Evolutionary conservation across 805 yeast genomes (phyloP).

Genomic region (Yamadazyma akitaensis): DNA sequence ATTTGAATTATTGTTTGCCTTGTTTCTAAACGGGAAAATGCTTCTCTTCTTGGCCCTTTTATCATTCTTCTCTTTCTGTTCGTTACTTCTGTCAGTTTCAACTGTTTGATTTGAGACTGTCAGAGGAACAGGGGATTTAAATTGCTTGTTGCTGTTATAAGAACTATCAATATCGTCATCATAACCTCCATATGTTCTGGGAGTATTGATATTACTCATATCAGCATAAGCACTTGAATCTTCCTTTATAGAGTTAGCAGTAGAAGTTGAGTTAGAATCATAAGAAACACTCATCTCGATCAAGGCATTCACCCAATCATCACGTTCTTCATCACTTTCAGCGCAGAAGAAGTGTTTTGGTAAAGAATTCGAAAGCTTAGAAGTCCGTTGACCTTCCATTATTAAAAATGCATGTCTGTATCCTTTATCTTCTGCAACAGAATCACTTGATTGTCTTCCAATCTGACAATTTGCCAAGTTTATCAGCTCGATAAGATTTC

Average conservation of each 20-base stretch:
- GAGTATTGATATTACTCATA: neutral
- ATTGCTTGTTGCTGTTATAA: neutral
- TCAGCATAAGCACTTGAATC: constrained; percentile 1
- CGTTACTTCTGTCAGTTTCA: constrained; percentile 7
- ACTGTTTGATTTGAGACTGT: constrained; percentile 1
- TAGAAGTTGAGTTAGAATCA: constrained; percentile 2
- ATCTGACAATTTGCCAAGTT: constrained; percentile 50
- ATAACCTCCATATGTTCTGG: constrained; percentile 9
- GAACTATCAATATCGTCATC: constrained; percentile 14
- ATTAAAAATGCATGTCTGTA: constrained; percentile 61
- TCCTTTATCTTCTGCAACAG: constrained; percentile 45
- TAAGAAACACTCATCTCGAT: constrained; percentile 21
- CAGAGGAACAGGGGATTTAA: constrained; percentile 11
- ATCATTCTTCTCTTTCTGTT: constrained; percentile 14
- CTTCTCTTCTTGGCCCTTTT: constrained; percentile 54
- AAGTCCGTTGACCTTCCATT: constrained; percentile 42
- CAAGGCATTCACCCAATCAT: constrained; percentile 58
- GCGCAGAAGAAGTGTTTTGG: constrained; percentile 71
- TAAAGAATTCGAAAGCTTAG: constrained; percentile 28
- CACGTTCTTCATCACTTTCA: constrained; percentile 74
- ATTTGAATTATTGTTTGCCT: neutral
- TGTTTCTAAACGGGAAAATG: constrained; percentile 53
- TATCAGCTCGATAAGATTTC: constrained; percentile 51
- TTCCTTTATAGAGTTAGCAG: constrained; percentile 7
- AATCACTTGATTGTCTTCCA: constrained; percentile 46